These are phyloP conservation scores for Acidiella bohemica DNA, from an alignment of 495 filamentous ascomycete species.

Conservation along the genomic window DNA sequence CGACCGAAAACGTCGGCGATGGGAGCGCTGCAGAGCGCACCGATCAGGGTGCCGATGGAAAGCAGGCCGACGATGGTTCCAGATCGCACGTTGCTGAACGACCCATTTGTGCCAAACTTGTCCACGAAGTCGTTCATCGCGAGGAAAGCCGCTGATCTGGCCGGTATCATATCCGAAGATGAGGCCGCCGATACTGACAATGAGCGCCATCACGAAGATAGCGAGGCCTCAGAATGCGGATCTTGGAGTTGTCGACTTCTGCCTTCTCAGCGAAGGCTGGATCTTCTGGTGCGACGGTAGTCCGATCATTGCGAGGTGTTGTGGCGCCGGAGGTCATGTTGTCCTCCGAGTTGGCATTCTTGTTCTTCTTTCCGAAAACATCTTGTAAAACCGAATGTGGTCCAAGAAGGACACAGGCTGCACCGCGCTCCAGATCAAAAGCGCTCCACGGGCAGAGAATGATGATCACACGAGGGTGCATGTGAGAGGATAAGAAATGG, in stretches of 20 bases:
- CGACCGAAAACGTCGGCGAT: conserved; percentile 26
- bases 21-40: conserved; percentile 21
- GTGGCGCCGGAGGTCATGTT: conserved; percentile 1
- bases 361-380: neutral
- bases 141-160: conserved; percentile 27
- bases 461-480: no score
- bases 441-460: no score
- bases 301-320: conserved; percentile 3
- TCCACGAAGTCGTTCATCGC: conserved; percentile 25
- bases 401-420: neutral
- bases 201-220: conserved; percentile 22
- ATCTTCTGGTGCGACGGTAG: neutral
- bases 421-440: no score
- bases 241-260: conserved; percentile 11
- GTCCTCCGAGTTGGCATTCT: neutral
- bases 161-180: conserved; percentile 26
- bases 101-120: conserved; percentile 15
- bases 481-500: no score
- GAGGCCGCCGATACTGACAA: conserved; percentile 25
- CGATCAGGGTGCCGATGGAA: conserved; percentile 28
- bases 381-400: neutral
- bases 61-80: conserved; percentile 27
- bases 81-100: conserved; percentile 22
- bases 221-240: conserved; percentile 7
- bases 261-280: conserved; percentile 8